phyloP scores from a whole-genome alignment of 2,329 filamentous ascomycete species.

The Lachnellula willkommii region DNA sequence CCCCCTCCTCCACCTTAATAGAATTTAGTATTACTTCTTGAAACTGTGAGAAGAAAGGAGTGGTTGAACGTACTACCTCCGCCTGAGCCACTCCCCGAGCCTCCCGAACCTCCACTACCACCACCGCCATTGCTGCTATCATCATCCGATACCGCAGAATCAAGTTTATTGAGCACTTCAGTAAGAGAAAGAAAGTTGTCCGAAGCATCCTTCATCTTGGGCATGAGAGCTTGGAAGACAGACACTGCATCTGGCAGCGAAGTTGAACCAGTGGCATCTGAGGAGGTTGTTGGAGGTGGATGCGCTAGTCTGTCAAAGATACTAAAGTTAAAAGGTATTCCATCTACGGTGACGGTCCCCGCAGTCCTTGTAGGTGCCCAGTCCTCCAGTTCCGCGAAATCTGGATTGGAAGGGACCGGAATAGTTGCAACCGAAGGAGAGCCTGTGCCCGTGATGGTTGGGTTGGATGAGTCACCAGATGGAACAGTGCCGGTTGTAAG shows the following conservation, averaged over 20 bases:
- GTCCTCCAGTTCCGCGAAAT: neutral
- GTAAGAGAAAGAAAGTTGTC: neutral
- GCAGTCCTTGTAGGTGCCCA: neutral
- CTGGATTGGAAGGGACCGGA: no score
- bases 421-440: no score
- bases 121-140: neutral
- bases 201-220: neutral
- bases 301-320: neutral
- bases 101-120: no score
- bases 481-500: no score
- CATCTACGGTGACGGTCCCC: neutral
- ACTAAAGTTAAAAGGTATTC: neutral
- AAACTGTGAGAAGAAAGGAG: no score
- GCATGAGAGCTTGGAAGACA: neutral
- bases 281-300: neutral
- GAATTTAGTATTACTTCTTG: no score
- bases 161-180: neutral
- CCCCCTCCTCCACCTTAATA: no score
- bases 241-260: neutral
- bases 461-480: no score
- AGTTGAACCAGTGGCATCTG: neutral
- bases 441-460: no score
- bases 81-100: no score
- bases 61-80: no score
- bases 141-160: neutral